Evolutionary conservation across 805 yeast species (phyloP), one percentile per base, ranked within the genome.

Genomic region (Candida chauliodis): DNA sequence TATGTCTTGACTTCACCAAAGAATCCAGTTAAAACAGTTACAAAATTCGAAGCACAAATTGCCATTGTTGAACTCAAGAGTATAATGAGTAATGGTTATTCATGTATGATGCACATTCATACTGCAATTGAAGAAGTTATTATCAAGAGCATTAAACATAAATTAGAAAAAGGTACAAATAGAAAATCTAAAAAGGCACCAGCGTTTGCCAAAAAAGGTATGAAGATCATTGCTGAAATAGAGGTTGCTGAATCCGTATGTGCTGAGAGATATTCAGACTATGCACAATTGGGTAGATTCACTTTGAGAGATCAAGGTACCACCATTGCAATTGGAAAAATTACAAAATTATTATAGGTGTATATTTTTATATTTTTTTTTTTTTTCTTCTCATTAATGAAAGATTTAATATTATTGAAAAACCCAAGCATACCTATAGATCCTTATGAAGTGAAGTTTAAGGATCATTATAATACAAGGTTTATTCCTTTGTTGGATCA

Each of bases 51-150:
- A 69, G 98, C 98, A 5, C 96, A 91, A 66, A 78, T 93, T 48
- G 98, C 97, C 40, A 86, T 93, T 66, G 96, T 93, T 42, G 99
- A 93, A 69, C 79, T 93, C 64, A 89, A 86, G 69, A 84, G 96
- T 14, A 93, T 93, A 56, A 73, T 93, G 56, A 86, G 99, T 4
- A 81, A 95, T 36, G 99, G 99, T 41, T 93, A 81, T 73, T 81
- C 96, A 10, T 93, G 98, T 76, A 97, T 93, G 40, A 91, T 93
- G 96, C 99, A 93, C 59, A 84, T 93, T 52, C 99, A 93, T 71
- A 88, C 98, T 36, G 98, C 98, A 40, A 89, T 91, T 51, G 98
- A 93, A 69, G 99, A 93, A 66, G 96, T 93, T 37, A 75, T 75
- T 18, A 78, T 93, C 58, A 73, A 81, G 37, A 80, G 81, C 55